Percentiles rank a stretch among this genome's conserved stretches.
These are phyloP conservation scores for Leptoxyphium fumago DNA, from an alignment of 2,329 filamentous ascomycete genomes.

Conservation along the genomic window DNA sequence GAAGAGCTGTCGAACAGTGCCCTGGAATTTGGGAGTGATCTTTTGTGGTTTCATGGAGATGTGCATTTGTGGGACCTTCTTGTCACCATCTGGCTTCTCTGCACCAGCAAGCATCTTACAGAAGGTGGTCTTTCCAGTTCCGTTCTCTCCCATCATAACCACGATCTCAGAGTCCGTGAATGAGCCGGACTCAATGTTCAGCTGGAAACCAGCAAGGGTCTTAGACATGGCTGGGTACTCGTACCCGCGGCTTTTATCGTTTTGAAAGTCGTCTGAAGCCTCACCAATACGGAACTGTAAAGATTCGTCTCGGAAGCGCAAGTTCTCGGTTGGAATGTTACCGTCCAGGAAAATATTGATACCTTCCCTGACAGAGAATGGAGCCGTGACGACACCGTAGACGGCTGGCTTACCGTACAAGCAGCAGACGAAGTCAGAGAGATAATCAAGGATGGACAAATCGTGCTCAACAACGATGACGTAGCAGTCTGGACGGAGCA, in stretches of 20 bases:
- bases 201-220: conserved; percentile 75
- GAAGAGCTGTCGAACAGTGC: conserved; percentile 93
- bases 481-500: conserved; percentile 80
- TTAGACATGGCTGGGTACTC: conserved; percentile 84
- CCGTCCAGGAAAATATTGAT: conserved; percentile 99
- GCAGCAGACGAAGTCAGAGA: conserved; percentile 96
- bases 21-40: conserved; percentile 95
- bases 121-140: conserved; percentile 98
- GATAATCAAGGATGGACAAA: conserved; percentile 93
- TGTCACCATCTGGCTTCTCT: conserved; percentile 71
- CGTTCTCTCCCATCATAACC: conserved; percentile 99
- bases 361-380: conserved; percentile 90
- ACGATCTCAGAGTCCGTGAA: conserved; percentile 98
- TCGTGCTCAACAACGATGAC: conserved; percentile 99
- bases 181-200: conserved; percentile 64
- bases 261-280: conserved; percentile 72
- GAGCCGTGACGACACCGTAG: conserved; percentile 94
- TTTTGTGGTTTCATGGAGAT: conserved; percentile 99
- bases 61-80: conserved; percentile 78
- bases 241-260: conserved; percentile 75
- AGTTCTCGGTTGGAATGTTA: conserved; percentile 93
- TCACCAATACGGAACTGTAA: conserved; percentile 90
- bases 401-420: conserved; percentile 91
- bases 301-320: conserved; percentile 95
- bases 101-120: conserved; percentile 90